Conservation (phyloP, 129 eudicot species). For the Tagetes erecta region DNA sequence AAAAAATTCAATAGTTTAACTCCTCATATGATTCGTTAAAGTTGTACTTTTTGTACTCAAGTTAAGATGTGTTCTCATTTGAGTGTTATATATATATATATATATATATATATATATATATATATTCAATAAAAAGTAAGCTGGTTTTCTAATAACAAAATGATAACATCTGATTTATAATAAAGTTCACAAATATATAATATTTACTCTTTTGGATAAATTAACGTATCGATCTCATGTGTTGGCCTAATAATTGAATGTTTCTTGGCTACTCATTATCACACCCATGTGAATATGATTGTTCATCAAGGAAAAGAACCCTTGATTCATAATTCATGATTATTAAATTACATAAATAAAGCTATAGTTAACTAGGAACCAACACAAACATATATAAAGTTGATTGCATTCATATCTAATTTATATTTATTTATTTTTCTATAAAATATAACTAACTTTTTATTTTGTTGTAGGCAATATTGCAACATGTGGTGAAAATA, state of each 20-base stretch:
- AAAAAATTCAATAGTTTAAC: too few relatives aligned
- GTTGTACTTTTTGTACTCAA: too few relatives aligned
- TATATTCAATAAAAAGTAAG: too few relatives aligned
- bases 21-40: too few relatives aligned
- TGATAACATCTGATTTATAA: neutral
- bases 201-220: slow-evolving; percentile 25
- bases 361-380: slow-evolving; percentile 13
- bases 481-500: neutral
- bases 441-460: neutral
- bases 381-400: neutral
- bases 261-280: slow-evolving; percentile 29
- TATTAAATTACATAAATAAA: neutral
- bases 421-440: neutral
- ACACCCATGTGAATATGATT: slow-evolving; percentile 46
- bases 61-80: too few relatives aligned
- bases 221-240: slow-evolving; percentile 16
- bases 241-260: slow-evolving; percentile 37
- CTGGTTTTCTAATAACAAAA: neutral
- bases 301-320: slow-evolving; percentile 38
- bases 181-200: neutral
- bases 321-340: slow-evolving; percentile 30
- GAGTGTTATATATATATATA: too few relatives aligned
- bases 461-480: neutral
- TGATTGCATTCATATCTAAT: slow-evolving; percentile 7
- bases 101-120: too few relatives aligned